Base-by-base conservation (phyloP, 352 stramenopile genomes). In the Pythium sp. region DNA sequence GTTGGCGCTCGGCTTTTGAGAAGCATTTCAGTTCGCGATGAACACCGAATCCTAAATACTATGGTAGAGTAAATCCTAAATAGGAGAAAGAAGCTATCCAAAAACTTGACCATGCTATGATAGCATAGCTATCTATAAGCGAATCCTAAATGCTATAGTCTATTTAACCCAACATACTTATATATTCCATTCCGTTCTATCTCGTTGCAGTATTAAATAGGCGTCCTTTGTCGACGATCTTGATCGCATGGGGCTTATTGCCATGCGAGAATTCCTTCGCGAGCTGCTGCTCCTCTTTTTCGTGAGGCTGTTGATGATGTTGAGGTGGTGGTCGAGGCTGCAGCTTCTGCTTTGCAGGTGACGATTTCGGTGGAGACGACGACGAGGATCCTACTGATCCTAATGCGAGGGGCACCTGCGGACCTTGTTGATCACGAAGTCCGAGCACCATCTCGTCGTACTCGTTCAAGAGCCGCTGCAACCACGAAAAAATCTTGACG, bases 401-500 rank as follows among this genome's bases (percentile, higher is more conserved):
- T 41, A 12, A 0, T 2, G 38, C 14, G 12, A 46, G 38, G 12
- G 14, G 38, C 12, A 46, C 38, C 38, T 46, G 38, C 24, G 47
- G 34, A n/a, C 12, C 41, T 5, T 58, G 63, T 3, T 34, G 47
- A 15, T 64, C 34, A 2, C 72, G 14, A 15, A 91, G 70, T 5
- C 82, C 82, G 15, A 92, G 67, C 57, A 81, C 73, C 59, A 75
- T 73, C 47, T 88, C 80, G 63, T 89, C 80, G 59, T 76, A 84
- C 32, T 90, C 77, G 24, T 89, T 79, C 9, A 92, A 65, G 14
- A 92, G 72, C 5, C 72, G 77, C 58, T 89, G 81, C 20, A 92
- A 70, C 82, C 82, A 90, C 32, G 67, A 22, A 43, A 83, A 89
- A 24, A 92, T 80, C 59, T 90, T 90, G 55, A 82, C 77, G n/a